Evolutionary conservation across 495 filamentous ascomycete species (phyloP).

Genomic region (Letharia columbiana): DNA sequence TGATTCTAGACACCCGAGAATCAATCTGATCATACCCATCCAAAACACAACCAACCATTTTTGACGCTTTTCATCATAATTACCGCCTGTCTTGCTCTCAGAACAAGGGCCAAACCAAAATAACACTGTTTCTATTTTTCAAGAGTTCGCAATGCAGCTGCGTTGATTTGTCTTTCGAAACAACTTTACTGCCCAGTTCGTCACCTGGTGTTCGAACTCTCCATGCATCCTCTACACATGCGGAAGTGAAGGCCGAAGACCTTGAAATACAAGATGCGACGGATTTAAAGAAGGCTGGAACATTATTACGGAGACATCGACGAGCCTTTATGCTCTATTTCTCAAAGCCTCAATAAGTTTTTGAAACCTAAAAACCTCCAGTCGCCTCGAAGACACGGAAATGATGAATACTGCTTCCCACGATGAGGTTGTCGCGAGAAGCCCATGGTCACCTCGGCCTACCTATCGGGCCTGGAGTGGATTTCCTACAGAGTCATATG

Average conservation of each 20-base stretch:
- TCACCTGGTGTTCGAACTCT: neutral
- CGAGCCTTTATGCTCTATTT: neutral
- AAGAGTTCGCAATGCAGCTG: too few species aligned
- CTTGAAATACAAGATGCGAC: neutral
- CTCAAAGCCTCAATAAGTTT: neutral
- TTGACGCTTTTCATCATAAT: neutral
- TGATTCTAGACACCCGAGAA: constrained; percentile 33
- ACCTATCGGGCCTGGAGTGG: neutral
- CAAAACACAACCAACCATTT: neutral
- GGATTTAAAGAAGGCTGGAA: neutral
- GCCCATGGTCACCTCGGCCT: neutral
- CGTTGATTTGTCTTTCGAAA: neutral
- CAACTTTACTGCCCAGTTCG: neutral
- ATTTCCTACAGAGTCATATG: constrained; percentile 31
- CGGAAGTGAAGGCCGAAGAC: neutral
- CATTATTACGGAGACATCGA: neutral
- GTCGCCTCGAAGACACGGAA: neutral
- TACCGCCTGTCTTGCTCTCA: constrained; percentile 33
- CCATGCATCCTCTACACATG: neutral
- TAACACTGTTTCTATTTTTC: neutral
- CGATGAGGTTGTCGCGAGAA: neutral
- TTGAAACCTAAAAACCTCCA: neutral
- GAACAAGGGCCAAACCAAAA: neutral
- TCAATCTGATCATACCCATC: constrained; percentile 17
- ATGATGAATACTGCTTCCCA: neutral